Base-by-base conservation (phyloP, 305 asterid species). In the Solanum chacoense region DNA sequence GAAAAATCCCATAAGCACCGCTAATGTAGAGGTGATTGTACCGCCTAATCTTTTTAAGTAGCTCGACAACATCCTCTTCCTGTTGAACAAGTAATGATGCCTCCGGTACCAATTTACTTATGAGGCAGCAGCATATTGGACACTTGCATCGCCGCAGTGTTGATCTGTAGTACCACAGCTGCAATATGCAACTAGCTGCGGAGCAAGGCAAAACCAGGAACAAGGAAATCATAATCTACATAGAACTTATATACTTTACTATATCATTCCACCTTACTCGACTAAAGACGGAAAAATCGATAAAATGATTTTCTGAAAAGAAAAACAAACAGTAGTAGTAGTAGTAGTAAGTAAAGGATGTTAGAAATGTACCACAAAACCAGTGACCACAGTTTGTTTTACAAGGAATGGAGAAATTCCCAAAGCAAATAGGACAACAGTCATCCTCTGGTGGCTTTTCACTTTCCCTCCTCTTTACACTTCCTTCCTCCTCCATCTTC, bases 341-440 rank as follows among this genome's bases (percentile, higher is more conserved):
- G n/a, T 55, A 55, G 24, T 24, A 77, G 59, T 24, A 36, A 31
- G 28, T 20, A 26, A 45, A 81, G 35, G 28, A 79, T 9, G 1
- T 84, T 26, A 29, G 31, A 59, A 29, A 85, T 75, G 76, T 91
- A 77, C 98, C 98, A 80, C 98, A 95, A 88, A 91, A 95, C 96
- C 96, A 95, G 92, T 95, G 97, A 28, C 94, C 97, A 74, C 98
- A 95, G 85, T 92, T 93, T 3, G 98, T 91, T 89, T 91, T 90
- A 87, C 96, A 94, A 5, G 98, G 95, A 28, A 92, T 31, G 29
- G 87, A 65, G 91, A 95, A 95, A 12, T 87, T 88, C 50, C 92
- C 97, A 67, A 95, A 95, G 90, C 98, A 95, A 84, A 95, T 94
- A 12, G 98, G 95, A 91, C 98, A 94, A 0, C 93, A 94, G 80